phyloP scores from a whole-genome alignment of 2,329 filamentous ascomycete genomes.

The Fusarium hostae region DNA sequence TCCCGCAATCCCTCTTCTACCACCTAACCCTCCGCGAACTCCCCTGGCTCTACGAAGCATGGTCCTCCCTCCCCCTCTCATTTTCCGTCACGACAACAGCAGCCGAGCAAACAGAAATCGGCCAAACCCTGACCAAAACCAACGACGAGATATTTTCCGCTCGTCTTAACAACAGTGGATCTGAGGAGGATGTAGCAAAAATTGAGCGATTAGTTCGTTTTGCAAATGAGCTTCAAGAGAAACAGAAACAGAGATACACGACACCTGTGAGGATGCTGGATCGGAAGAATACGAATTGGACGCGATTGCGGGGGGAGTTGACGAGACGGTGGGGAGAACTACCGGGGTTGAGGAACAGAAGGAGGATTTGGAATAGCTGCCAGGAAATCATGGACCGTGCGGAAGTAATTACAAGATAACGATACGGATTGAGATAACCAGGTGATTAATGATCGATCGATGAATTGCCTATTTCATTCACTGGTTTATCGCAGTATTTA shows the following conservation, averaged over 20 bases:
- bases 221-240: neutral
- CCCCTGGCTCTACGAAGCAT: slow-evolving; percentile 37
- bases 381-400: neutral
- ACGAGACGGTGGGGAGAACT: neutral
- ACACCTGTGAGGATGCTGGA: neutral
- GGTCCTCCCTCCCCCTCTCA: slow-evolving; percentile 17
- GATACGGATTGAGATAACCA: neutral
- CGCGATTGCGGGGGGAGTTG: neutral
- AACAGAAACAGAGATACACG: neutral
- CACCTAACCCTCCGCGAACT: slow-evolving; percentile 6
- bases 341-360: slow-evolving; percentile 6
- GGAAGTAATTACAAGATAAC: neutral
- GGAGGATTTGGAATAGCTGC: slow-evolving; percentile 18
- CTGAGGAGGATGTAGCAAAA: neutral
- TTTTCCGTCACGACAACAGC: slow-evolving; percentile 25
- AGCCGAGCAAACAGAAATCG: slow-evolving; percentile 2
- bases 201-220: neutral
- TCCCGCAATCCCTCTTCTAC: slow-evolving; percentile 14
- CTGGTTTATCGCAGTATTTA: neutral
- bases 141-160: rapidly evolving
- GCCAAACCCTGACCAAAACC: neutral
- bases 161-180: neutral
- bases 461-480: neutral
- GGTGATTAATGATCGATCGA: neutral
- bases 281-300: neutral